Conservation (phyloP, 179 eudicot species). For the Beta macrorhiza region DNA sequence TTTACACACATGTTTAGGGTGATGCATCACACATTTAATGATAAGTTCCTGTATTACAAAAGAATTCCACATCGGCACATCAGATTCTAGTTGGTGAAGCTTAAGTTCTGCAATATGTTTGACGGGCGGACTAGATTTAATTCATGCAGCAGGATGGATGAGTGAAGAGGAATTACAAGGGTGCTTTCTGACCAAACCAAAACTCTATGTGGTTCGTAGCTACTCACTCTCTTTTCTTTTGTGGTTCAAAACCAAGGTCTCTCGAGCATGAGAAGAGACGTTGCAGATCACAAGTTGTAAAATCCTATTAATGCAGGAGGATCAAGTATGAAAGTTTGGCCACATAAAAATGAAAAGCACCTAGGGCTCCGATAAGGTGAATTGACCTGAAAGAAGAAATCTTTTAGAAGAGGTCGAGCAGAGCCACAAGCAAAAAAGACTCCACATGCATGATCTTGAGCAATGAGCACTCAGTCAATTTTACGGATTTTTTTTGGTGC, state of each 20-base stretch:
- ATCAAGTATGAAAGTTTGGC: too few relatives aligned
- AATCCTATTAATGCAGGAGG: too few relatives aligned
- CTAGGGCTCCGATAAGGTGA: neutral
- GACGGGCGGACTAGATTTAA: too few relatives aligned
- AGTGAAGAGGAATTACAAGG: too few relatives aligned
- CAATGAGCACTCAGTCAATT: neutral
- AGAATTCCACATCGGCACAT: neutral
- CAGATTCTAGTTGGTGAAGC: neutral
- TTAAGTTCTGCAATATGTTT: neutral
- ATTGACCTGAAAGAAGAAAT: neutral
- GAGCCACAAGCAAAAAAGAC: neutral
- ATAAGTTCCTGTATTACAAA: neutral
- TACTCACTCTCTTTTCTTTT: too few relatives aligned
- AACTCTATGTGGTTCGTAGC: too few relatives aligned
- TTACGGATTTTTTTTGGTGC: neutral
- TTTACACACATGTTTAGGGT: neutral
- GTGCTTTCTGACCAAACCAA: too few relatives aligned
- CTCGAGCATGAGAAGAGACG: too few relatives aligned
- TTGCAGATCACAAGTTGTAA: too few relatives aligned
- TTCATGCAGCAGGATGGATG: neutral
- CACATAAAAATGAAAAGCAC: neutral
- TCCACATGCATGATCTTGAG: neutral
- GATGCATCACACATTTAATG: neutral
- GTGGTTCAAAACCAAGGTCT: too few relatives aligned
- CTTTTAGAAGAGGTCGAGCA: neutral